phyloP scores from a whole-genome alignment of 192 early-diverging fungal genomes.

The Backusella sp. region DNA sequence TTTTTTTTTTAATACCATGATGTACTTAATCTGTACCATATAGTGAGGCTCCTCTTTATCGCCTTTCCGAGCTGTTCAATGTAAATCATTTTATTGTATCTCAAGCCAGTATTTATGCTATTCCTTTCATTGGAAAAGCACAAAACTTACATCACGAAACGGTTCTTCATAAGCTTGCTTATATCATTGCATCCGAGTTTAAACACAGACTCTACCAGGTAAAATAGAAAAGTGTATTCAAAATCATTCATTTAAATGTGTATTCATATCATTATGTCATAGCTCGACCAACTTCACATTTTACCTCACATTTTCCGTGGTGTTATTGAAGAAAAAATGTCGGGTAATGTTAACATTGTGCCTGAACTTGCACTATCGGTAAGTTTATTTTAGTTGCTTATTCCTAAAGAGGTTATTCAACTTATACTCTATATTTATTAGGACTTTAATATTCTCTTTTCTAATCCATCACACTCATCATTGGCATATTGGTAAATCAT shows the following conservation, averaged over 20 bases:
- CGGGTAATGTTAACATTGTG: slow-evolving; percentile 71
- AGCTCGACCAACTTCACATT: slow-evolving; percentile 60
- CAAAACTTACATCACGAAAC: slow-evolving; percentile 34
- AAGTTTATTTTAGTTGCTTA: neutral
- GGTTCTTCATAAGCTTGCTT: slow-evolving; percentile 40
- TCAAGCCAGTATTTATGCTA: slow-evolving; percentile 68
- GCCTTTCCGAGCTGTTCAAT: slow-evolving; percentile 77
- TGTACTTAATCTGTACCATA: neutral
- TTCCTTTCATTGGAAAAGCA: slow-evolving; percentile 63
- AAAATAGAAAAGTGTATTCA: neutral
- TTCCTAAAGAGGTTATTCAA: neutral
- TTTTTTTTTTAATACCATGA: neutral
- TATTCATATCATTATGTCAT: neutral
- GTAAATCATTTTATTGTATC: slow-evolving; percentile 86
- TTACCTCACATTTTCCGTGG: slow-evolving; percentile 56
- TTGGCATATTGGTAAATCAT: slow-evolving; percentile 44
- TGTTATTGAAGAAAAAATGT: slow-evolving; percentile 61
- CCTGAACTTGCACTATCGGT: slow-evolving; percentile 52
- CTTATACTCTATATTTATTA: slow-evolving; percentile 14
- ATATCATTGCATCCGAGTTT: slow-evolving; percentile 58
- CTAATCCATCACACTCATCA: slow-evolving; percentile 63
- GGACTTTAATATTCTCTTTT: slow-evolving; percentile 66
- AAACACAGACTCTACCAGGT: slow-evolving; percentile 65
- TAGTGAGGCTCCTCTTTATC: slow-evolving; percentile 62
- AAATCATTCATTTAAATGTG: neutral